Conservation (phyloP, 495 filamentous ascomycete species). For the Bombardia bombarda region DNA sequence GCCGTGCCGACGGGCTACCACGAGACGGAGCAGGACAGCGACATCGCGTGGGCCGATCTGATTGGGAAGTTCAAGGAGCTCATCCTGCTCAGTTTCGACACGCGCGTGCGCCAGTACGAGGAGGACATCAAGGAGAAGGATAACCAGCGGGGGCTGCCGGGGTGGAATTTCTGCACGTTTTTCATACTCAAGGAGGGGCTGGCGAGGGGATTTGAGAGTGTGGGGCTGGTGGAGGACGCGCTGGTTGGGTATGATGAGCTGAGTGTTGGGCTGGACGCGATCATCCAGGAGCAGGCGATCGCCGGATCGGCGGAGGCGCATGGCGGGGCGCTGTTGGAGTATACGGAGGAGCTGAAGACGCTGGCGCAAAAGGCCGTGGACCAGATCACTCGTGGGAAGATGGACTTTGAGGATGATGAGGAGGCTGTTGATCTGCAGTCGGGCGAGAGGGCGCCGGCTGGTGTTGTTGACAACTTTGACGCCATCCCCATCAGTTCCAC, state of each 20-base stretch:
- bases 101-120: slow-evolving; percentile 87
- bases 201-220: slow-evolving; percentile 88
- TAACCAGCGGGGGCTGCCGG: slow-evolving; percentile 75
- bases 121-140: slow-evolving; percentile 95
- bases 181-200: slow-evolving; percentile 96
- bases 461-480: slow-evolving; percentile 29
- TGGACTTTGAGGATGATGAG: slow-evolving; percentile 38
- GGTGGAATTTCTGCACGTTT: slow-evolving; percentile 99
- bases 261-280: slow-evolving; percentile 70
- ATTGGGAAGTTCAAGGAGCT: slow-evolving; percentile 78
- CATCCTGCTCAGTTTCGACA: slow-evolving; percentile 84
- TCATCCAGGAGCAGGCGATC: slow-evolving; percentile 64
- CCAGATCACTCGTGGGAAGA: slow-evolving; percentile 19
- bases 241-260: slow-evolving; percentile 90
- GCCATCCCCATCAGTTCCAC: slow-evolving; percentile 61
- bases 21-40: slow-evolving; percentile 59
- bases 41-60: slow-evolving; percentile 73
- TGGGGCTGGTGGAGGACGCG: slow-evolving; percentile 92
- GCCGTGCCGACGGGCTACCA: slow-evolving; percentile 49
- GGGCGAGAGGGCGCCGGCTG: slow-evolving; percentile 16
- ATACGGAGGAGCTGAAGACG: slow-evolving; percentile 62
- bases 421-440: slow-evolving; percentile 41
- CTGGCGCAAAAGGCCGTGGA: slow-evolving; percentile 42
- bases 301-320: slow-evolving; percentile 48
- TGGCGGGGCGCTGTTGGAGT: slow-evolving; percentile 55